Evolutionary conservation across 78 protist species (phyloP).

Genomic region (Polysphondylium violaceum): DNA sequence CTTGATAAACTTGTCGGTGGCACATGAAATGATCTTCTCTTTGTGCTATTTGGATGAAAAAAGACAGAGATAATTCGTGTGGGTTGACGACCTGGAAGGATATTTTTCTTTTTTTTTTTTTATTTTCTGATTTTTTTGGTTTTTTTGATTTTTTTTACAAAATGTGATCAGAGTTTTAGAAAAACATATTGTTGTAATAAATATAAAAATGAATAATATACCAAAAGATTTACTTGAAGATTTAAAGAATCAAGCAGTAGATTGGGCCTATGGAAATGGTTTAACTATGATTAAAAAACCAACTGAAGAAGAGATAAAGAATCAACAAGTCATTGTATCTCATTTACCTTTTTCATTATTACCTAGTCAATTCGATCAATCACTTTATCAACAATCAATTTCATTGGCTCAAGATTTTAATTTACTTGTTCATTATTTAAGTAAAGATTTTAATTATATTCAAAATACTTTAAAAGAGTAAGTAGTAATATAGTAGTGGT

Average conservation of each 20-base stretch:
- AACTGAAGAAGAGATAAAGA: constrained; percentile 24
- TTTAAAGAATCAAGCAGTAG: constrained; percentile 40
- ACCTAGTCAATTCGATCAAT: constrained; percentile 52
- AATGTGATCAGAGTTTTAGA: no score
- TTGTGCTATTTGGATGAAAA: constrained; percentile 36
- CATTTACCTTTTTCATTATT: constrained; percentile 82
- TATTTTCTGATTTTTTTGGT: no score
- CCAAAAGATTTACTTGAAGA: no score
- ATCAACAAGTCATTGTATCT: neutral
- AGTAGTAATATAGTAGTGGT: neutral
- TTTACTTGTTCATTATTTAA: constrained; percentile 61
- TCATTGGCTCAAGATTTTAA: constrained; percentile 59
- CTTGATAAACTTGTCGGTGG: constrained; percentile 65
- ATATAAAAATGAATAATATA: no score
- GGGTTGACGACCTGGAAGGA: no score
- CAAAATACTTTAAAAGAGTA: constrained; percentile 73
- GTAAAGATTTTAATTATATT: constrained; percentile 67
- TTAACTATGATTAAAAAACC: constrained; percentile 32
- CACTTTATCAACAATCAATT: constrained; percentile 30
- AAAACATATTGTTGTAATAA: no score
- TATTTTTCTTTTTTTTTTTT: no score
- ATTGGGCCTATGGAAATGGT: constrained; percentile 74
- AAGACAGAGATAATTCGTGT: constrained; percentile 51
- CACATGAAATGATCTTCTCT: constrained; percentile 33
- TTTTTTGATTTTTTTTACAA: no score